Percentiles rank a stretch among this genome's conserved stretches.
Conservation (phyloP, 106 monocot species). For the Allium sativum region DNA sequence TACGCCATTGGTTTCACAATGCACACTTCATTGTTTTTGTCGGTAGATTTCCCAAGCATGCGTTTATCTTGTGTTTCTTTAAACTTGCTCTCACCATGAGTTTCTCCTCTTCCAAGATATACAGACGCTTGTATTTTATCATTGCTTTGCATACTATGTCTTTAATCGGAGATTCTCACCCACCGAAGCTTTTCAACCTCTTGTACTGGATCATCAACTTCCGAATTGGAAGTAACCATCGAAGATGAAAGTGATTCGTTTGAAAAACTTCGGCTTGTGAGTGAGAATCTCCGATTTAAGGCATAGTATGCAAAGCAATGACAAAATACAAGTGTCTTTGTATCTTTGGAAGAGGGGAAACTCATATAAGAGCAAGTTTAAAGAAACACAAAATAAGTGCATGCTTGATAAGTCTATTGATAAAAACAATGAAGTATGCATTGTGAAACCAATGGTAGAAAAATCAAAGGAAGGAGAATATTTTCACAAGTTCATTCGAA, state of each 20-base stretch:
- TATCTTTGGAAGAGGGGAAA: no score
- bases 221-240: neutral
- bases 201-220: slow-evolving; percentile 66
- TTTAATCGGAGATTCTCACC: neutral
- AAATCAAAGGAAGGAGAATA: no score
- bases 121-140: no score
- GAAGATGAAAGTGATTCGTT: neutral
- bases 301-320: no score
- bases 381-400: neutral
- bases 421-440: neutral
- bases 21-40: neutral
- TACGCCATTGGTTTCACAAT: neutral
- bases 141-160: no score
- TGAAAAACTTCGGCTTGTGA: neutral
- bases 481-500: no score
- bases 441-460: neutral
- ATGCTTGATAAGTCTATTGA: neutral
- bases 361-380: neutral
- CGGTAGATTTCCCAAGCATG: neutral
- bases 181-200: slow-evolving; percentile 7
- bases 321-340: no score
- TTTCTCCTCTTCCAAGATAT: no score
- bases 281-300: slow-evolving; percentile 10
- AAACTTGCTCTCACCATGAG: no score
- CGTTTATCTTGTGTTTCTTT: neutral